phyloP scores from a whole-genome alignment of 2,329 filamentous ascomycete genomes.

The Botryotinia narcissicola region DNA sequence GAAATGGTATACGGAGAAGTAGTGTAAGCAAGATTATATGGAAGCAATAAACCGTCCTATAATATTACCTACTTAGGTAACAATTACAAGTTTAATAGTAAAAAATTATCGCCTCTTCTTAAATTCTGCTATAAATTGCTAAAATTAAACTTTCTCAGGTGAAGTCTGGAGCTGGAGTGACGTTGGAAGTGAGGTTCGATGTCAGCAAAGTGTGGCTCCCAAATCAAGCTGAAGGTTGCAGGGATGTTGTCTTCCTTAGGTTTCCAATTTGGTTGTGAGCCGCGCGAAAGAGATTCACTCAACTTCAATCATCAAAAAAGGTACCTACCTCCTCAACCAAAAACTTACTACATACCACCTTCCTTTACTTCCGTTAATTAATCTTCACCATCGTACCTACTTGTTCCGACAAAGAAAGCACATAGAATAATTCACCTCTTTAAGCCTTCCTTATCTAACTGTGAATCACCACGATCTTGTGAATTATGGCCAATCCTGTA shows the following conservation, averaged over 20 bases:
- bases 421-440: conserved; percentile 16
- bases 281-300: conserved; percentile 4
- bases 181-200: neutral
- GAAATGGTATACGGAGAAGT: neutral
- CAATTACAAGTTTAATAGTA: neutral
- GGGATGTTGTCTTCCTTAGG: conserved; percentile 15
- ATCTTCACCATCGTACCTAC: neutral
- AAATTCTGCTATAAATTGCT: neutral
- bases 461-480: conserved; percentile 6
- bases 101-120: no score
- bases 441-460: conserved; percentile 16
- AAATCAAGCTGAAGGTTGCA: conserved; percentile 10
- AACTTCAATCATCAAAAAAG: conserved; percentile 12
- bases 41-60: neutral
- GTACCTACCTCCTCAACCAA: neutral
- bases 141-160: neutral
- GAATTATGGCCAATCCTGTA: conserved; percentile 22
- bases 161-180: neutral
- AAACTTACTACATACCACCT: neutral
- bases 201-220: neutral
- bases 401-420: neutral
- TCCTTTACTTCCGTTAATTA: conserved; percentile 11
- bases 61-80: neutral
- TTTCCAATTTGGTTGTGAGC: conserved; percentile 7
- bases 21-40: neutral